Conservation (phyloP, 2,329 filamentous ascomycete species). For the Hypoxylon sp. region DNA sequence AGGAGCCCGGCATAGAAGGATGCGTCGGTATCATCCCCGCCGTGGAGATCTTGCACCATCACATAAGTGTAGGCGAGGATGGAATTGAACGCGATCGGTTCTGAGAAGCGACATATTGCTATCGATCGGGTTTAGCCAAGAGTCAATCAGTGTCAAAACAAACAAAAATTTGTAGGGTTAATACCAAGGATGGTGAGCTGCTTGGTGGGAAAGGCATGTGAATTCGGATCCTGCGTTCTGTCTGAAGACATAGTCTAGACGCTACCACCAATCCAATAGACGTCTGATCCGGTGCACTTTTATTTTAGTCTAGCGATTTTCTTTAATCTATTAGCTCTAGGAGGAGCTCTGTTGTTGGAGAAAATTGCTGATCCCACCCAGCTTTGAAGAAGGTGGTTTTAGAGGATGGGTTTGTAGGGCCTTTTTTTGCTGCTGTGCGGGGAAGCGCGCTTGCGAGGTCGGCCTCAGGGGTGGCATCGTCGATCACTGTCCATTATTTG, state of each 20-base stretch:
- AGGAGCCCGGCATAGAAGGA: constrained; percentile 66
- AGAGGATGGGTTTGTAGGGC: constrained; percentile 2
- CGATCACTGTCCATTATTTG: constrained; percentile 35
- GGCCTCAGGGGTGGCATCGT: constrained; percentile 26
- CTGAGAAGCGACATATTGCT: constrained; percentile 63
- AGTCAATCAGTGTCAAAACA: constrained; percentile 3
- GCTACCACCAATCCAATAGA: constrained; percentile 5
- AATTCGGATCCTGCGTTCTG: constrained; percentile 28
- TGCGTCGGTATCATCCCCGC: constrained; percentile 56
- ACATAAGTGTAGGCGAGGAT: constrained; percentile 62
- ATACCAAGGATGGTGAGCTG: constrained; percentile 62
- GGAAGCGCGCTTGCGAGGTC: constrained; percentile 39
- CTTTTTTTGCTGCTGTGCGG: constrained; percentile 37
- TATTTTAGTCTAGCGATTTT: constrained; percentile 10
- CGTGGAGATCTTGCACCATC: constrained; percentile 60
- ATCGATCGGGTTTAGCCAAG: constrained; percentile 8
- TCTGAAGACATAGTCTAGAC: constrained; percentile 39
- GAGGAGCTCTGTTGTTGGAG: constrained; percentile 32
- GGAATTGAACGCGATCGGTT: constrained; percentile 63
- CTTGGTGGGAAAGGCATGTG: constrained; percentile 59
- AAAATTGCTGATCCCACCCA: constrained; percentile 40
- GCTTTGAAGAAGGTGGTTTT: constrained; percentile 25
- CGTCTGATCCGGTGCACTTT: background rate
- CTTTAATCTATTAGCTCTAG: constrained; percentile 25
- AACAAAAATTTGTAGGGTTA: constrained; percentile 18